Percentiles rank a stretch among this genome's conserved stretches.
These are phyloP conservation scores for Blepharisma undulans DNA, from an alignment of 169 alveolate genomes.

Conservation along the genomic window DNA sequence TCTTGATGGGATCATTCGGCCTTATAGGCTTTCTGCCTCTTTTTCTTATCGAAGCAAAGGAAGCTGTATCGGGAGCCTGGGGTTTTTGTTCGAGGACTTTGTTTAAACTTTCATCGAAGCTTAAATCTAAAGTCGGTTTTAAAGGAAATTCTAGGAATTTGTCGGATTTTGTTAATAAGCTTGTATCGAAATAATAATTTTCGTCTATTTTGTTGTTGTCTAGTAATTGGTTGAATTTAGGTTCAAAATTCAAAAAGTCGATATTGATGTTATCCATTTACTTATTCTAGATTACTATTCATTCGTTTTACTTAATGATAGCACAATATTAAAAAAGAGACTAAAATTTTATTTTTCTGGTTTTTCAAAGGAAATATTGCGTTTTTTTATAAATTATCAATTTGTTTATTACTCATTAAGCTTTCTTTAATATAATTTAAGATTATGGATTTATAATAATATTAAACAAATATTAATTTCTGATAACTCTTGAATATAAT, in stretches of 20 bases:
- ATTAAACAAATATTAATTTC: too few relatives aligned
- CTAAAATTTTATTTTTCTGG: too few relatives aligned
- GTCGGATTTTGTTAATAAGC: background rate
- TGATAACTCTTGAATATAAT: too few relatives aligned
- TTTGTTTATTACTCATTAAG: too few relatives aligned
- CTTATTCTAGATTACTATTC: background rate
- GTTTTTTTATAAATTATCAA: too few relatives aligned
- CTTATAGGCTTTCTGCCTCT: conserved; percentile 30
- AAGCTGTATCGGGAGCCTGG: background rate
- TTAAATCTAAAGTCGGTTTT: background rate
- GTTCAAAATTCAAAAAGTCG: background rate
- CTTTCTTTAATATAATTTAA: too few relatives aligned
- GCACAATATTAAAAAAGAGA: too few relatives aligned
- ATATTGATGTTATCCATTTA: background rate
- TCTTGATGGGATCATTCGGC: conserved; percentile 32
- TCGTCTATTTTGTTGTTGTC: background rate
- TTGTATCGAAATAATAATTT: background rate
- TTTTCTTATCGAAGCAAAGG: background rate
- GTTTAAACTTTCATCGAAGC: background rate
- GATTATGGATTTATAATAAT: too few relatives aligned
- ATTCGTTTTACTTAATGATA: too few relatives aligned
- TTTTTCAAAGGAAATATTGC: too few relatives aligned
- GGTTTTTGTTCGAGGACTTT: background rate
- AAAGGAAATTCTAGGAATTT: background rate
- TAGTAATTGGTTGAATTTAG: background rate